phyloP scores from a whole-genome alignment of 2,329 filamentous ascomycete genomes.

The Botrytis fragariae region DNA sequence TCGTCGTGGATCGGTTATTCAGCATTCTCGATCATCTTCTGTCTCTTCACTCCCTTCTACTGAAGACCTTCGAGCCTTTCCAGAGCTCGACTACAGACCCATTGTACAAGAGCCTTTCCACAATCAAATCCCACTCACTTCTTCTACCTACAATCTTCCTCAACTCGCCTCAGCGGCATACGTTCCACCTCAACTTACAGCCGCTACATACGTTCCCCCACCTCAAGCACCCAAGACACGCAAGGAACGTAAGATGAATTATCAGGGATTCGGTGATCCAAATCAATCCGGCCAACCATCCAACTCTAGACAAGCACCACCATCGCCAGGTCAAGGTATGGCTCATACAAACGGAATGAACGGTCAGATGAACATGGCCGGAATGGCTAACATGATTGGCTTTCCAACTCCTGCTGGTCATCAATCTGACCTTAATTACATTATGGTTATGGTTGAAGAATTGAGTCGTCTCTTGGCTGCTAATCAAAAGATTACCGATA shows the following conservation, averaged over 20 bases:
- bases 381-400: conserved; percentile 37
- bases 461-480: conserved; percentile 44
- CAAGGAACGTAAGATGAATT: conserved; percentile 14
- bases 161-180: neutral
- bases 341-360: conserved; percentile 38
- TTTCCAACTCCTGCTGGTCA: conserved; percentile 63
- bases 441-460: conserved; percentile 66
- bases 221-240: neutral
- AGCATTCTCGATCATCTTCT: neutral
- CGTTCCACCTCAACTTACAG: neutral
- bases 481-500: conserved; percentile 60
- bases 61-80: neutral
- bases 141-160: neutral
- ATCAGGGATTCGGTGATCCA: conserved; percentile 25
- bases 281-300: conserved; percentile 26
- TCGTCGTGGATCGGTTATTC: conserved; percentile 3
- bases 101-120: neutral
- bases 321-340: conserved; percentile 36
- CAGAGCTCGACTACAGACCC: conserved; percentile 8
- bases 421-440: conserved; percentile 66
- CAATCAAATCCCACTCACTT: neutral
- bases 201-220: neutral
- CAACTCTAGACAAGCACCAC: conserved; percentile 36
- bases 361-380: conserved; percentile 44
- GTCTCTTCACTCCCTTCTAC: neutral